A percentile compares a stretch with the other conserved stretches of the same genome.
Conservation (phyloP, 331 rosid genomes). For the Cucumis variabilis region DNA sequence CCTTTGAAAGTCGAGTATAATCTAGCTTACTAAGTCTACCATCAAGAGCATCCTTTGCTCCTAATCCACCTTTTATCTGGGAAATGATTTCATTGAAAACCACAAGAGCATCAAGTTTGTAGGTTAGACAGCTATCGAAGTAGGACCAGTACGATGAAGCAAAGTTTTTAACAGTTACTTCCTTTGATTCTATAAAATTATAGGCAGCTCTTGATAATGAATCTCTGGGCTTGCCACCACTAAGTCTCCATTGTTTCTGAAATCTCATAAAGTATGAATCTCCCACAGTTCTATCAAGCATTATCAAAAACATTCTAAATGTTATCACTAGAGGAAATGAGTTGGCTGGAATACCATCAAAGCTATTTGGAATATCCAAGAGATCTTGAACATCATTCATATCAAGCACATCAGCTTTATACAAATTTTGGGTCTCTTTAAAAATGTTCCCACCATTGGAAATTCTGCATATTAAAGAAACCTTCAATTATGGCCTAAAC, state of each 20-base stretch:
- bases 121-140: slow-evolving; percentile 52
- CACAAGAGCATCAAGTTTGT: slow-evolving; percentile 59
- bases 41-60: slow-evolving; percentile 41
- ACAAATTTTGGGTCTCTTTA: slow-evolving; percentile 29
- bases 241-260: slow-evolving; percentile 31
- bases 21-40: slow-evolving; percentile 55
- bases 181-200: slow-evolving; percentile 54
- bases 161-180: slow-evolving; percentile 67
- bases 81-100: slow-evolving; percentile 77
- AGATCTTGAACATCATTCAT: slow-evolving; percentile 50
- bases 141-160: slow-evolving; percentile 68
- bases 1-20: slow-evolving; percentile 55
- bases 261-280: slow-evolving; percentile 73
- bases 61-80: slow-evolving; percentile 68
- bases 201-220: slow-evolving; percentile 52
- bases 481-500: slow-evolving; percentile 15
- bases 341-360: slow-evolving; percentile 48
- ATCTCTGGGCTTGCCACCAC: slow-evolving; percentile 33
- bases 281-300: slow-evolving; percentile 86
- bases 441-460: slow-evolving; percentile 39
- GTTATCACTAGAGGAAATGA: slow-evolving; percentile 80
- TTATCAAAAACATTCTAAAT: slow-evolving; percentile 71
- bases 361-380: slow-evolving; percentile 57
- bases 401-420: slow-evolving; percentile 43
- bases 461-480: slow-evolving; percentile 45